Evolutionary conservation across 2,329 filamentous ascomycete species (phyloP).

Genomic region (Fusarium cicatricum): DNA sequence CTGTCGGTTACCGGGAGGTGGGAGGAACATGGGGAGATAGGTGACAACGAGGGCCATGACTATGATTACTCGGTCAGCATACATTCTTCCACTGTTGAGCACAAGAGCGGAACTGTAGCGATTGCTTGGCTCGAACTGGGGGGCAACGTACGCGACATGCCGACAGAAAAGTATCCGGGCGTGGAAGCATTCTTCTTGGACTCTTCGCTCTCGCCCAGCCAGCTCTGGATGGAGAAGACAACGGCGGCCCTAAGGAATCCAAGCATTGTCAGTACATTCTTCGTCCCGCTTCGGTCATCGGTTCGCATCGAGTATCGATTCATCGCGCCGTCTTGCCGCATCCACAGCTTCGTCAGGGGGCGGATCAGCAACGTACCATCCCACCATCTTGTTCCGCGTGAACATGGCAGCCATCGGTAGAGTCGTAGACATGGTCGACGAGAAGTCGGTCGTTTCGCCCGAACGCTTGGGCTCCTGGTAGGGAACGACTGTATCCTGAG

Average conservation of each 20-base stretch:
- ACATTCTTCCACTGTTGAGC: neutral
- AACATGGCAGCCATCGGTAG: constrained; percentile 85
- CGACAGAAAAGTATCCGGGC: constrained; percentile 74
- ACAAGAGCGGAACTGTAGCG: neutral
- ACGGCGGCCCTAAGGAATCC: constrained; percentile 69
- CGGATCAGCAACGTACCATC: constrained; percentile 59
- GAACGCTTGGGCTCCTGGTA: constrained; percentile 80
- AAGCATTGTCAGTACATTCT: constrained; percentile 9
- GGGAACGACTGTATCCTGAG: constrained; percentile 74
- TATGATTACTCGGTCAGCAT: constrained; percentile 43
- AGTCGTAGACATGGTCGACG: constrained; percentile 76
- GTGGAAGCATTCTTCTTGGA: constrained; percentile 70
- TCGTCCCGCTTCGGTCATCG: neutral
- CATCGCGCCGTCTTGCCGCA: constrained; percentile 8
- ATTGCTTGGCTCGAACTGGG: neutral
- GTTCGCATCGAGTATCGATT: neutral
- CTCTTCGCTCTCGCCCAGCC: constrained; percentile 78
- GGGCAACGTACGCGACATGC: constrained; percentile 74
- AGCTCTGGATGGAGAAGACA: constrained; percentile 77
- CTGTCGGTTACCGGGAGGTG: constrained; percentile 45
- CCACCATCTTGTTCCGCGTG: constrained; percentile 85
- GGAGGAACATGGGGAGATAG: constrained; percentile 61
- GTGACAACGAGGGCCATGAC: constrained; percentile 67
- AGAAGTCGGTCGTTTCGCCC: constrained; percentile 72
- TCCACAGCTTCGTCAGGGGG: neutral